Evolutionary conservation across 31 red algal species (phyloP).

Genomic region (Asparagopsis taxiformis): DNA sequence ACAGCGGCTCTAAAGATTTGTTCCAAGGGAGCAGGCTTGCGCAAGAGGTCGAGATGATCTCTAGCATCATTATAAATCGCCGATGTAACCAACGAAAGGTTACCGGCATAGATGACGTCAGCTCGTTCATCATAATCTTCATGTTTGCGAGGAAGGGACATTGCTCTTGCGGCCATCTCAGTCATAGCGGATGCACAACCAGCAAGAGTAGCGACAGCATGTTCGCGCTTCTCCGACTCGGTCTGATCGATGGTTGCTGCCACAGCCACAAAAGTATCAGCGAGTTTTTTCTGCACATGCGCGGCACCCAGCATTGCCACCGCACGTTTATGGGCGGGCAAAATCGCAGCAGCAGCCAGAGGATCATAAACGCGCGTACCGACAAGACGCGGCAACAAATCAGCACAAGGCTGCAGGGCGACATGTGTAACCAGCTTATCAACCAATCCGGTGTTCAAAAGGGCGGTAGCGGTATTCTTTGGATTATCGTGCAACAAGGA

Average conservation of each 20-base stretch:
- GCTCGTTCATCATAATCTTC: constrained; percentile 53
- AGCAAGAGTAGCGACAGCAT: not conserved
- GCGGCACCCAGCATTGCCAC: not conserved
- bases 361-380: constrained; percentile 25
- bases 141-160: constrained; percentile 30
- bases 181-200: constrained; percentile 22
- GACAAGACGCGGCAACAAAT: constrained; percentile 36
- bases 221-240: not conserved
- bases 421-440: constrained; percentile 14
- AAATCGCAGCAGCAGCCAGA: constrained; percentile 6
- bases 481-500: constrained; percentile 23
- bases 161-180: constrained; percentile 31
- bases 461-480: constrained; percentile 23
- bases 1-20: constrained; percentile 17
- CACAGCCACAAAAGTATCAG: constrained; percentile 11
- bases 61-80: constrained; percentile 46
- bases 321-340: constrained; percentile 23
- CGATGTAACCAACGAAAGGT: constrained; percentile 22
- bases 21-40: not conserved
- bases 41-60: constrained; percentile 27
- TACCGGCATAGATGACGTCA: constrained; percentile 10
- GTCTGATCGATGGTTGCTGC: not conserved
- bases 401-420: constrained; percentile 31
- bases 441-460: constrained; percentile 8
- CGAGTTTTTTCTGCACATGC: constrained; percentile 4